Percentiles rank a stretch among this genome's conserved stretches.
These are phyloP conservation scores for Alternaria conjuncta DNA, from an alignment of 2,329 filamentous ascomycete species.

Conservation along the genomic window DNA sequence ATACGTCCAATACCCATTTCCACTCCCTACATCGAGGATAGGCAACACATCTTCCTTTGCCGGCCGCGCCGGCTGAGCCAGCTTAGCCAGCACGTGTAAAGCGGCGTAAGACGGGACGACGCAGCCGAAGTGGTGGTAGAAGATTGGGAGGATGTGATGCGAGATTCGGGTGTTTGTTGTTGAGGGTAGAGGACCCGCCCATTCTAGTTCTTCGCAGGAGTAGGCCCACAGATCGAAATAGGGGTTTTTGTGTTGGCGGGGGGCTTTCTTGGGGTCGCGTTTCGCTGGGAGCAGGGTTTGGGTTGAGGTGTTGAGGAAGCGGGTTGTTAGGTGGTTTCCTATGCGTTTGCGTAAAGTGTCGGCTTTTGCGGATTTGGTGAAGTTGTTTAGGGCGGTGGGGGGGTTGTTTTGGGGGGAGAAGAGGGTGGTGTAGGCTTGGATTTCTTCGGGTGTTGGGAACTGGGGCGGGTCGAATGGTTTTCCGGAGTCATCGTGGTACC, in stretches of 20 bases:
- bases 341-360: slow-evolving; percentile 64
- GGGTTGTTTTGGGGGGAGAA: slow-evolving; percentile 68
- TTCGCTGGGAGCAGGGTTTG: slow-evolving; percentile 31
- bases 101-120: slow-evolving; percentile 72
- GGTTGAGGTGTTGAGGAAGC: slow-evolving; percentile 42
- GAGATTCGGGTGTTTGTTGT: slow-evolving; percentile 62
- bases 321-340: slow-evolving; percentile 64
- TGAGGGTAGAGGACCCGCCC: slow-evolving; percentile 65
- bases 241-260: slow-evolving; percentile 64
- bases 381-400: slow-evolving; percentile 66
- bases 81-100: slow-evolving; percentile 64
- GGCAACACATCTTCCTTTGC: slow-evolving; percentile 50
- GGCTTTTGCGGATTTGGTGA: slow-evolving; percentile 70
- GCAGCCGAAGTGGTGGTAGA: slow-evolving; percentile 83
- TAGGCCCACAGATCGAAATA: slow-evolving; percentile 73
- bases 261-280: slow-evolving; percentile 40
- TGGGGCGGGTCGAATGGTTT: slow-evolving; percentile 30
- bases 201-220: slow-evolving; percentile 68
- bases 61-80: slow-evolving; percentile 50
- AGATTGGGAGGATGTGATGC: slow-evolving; percentile 73
- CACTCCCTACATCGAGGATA: slow-evolving; percentile 71
- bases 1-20: slow-evolving; percentile 78
- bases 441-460: slow-evolving; percentile 55
- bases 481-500: slow-evolving; percentile 57
- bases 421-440: slow-evolving; percentile 70